Base-by-base conservation (phyloP, 441 rosid genomes). In the Eruca vesicaria region DNA sequence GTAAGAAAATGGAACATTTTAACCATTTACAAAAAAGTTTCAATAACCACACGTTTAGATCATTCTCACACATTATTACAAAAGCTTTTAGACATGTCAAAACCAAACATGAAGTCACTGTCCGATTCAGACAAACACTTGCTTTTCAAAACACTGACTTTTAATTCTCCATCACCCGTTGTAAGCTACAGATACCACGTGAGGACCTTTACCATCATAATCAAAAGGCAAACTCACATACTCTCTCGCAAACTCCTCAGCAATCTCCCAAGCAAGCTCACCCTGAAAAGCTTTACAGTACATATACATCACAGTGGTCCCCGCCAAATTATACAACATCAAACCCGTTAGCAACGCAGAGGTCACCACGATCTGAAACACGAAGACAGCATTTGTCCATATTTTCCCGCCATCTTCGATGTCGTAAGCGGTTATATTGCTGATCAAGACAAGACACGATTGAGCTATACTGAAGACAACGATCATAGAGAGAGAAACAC, bases 161-260 rank as follows among this genome's bases (percentile, higher is more conserved):
- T 23, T 29, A 3, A 9, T 11, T 38, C 21, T 31, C 21, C 32
- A 62, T 78, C 57, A 73, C 33, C 29, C 14, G 15, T 62, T 63
- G 53, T 80, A 83, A 74, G 75, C 78, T 53, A 84, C 81, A 75
- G 88, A 87, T 50, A 90, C 87, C 71, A 85, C 81, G 81, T 82
- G 89, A 76, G 96, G 93, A 26, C 78, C 89, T 82, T 95, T 91
- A 18, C 80, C 86, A 43, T 86, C 88, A 60, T n/a, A n/a, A n/a
- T 88, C 93, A 71, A 89, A 88, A 55, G 97, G 99, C 82, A 95
- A 82, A 28, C 95, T 86, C 1, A 88, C 84, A 59, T 88, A 89
- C 53, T 87, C 91, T 35, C 85, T 75, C 0, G 91, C 90, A 75
- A 90, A 89, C 74, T 94, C 94, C 72, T 86, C 86, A 6, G 92